Base-by-base conservation (phyloP, 148 eudicot species). In the Drosera capensis region DNA sequence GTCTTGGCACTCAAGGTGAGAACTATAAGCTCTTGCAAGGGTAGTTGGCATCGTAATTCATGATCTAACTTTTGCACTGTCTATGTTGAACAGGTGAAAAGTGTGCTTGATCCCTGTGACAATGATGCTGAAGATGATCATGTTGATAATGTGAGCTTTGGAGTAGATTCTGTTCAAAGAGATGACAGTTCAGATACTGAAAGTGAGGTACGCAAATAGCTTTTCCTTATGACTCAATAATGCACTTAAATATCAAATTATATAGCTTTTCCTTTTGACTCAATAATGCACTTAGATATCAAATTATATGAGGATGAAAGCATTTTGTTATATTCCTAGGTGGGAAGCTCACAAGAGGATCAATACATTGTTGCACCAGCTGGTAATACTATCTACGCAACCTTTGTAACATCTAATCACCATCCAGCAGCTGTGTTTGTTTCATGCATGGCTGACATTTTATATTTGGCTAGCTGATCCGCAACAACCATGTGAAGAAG, bases 91-190 rank as follows among this genome's bases (percentile, higher is more conserved):
- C 68, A 90, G 97, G 95, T 90, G 54, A 90, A 84, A 63, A 90
- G 97, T 47, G 82, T 80, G 45, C 85, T 90, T 29, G 95, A 90
- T 73, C 97, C 93, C 51, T 84, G 95, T 68, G 99, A 90, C 56
- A 85, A 81, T 62, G 94, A 81, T 36, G 71, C 77, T 60, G 80
- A 70, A 58, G 87, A 68, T 31, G 64, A 63, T 47, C 71, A 68
- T 35, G 88, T 75, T 63, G 73, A 69, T 35, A 84, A 63, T 25
- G 77, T 72, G 58, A 75, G 93, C 67, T 68, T 90, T 66, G 95
- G 85, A 54, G 86, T 64, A 63, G 95, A 78, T 69, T 80, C 87
- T 58, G 49, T 55, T 56, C 72, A 64, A 31, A 60, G 60, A 68
- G 82, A 78, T 53, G 82, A 69, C 50, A 54, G 63, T 54, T 71